These are phyloP conservation scores for Aspergillus viridinutans DNA, from an alignment of 2,329 filamentous ascomycete species.

Conservation along the genomic window DNA sequence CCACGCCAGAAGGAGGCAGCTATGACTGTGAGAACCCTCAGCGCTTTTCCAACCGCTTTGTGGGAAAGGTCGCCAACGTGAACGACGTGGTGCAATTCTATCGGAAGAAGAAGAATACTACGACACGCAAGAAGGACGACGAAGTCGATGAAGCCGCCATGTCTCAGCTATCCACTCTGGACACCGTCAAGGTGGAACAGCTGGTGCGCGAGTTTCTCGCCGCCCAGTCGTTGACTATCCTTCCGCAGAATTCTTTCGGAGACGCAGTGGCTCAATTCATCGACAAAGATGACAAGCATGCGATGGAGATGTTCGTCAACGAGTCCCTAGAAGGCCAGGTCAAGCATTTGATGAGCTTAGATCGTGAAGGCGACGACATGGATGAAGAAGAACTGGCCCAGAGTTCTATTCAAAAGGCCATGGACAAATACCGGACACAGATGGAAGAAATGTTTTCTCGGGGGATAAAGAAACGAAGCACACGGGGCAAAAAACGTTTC, in stretches of 20 bases:
- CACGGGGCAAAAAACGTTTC: conserved; percentile 52
- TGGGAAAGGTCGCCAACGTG: conserved; percentile 84
- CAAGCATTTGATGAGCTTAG: conserved; percentile 62
- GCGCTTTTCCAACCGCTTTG: conserved; percentile 88
- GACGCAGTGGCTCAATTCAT: conserved; percentile 92
- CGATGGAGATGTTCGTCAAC: conserved; percentile 75
- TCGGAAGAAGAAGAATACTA: conserved; percentile 68
- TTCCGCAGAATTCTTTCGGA: conserved; percentile 87
- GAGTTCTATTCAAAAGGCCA: conserved; percentile 66
- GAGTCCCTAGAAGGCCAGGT: conserved; percentile 68
- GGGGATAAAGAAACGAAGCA: conserved; percentile 54
- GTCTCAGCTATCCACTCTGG: conserved; percentile 57
- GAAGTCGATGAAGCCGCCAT: conserved; percentile 63
- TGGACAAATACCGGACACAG: conserved; percentile 66
- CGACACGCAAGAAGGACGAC: conserved; percentile 46
- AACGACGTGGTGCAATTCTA: conserved; percentile 94
- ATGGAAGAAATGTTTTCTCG: conserved; percentile 68
- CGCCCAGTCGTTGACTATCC: conserved; percentile 83
- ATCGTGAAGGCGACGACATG: conserved; percentile 65
- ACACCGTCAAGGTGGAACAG: conserved; percentile 81
- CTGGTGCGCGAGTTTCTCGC: conserved; percentile 83
- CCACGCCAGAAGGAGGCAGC: conserved; percentile 74
- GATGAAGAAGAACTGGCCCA: conserved; percentile 64
- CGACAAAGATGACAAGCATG: conserved; percentile 90
- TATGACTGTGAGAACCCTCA: conserved; percentile 95